Base-by-base conservation (phyloP, 2,329 filamentous ascomycete genomes). In the Dothideomycetidae sp. region DNA sequence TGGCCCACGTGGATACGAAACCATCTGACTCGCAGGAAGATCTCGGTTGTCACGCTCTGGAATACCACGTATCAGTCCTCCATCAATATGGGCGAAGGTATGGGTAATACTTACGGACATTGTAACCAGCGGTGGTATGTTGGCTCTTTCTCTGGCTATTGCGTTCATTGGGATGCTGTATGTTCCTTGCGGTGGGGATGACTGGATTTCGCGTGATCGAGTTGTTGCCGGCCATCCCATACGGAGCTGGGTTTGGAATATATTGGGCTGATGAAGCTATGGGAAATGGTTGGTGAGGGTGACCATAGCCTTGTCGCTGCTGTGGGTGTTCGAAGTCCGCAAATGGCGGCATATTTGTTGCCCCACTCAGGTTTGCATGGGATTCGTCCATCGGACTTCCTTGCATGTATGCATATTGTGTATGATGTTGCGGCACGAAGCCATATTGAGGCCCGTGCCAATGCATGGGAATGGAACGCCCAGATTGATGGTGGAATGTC, bases 1-100 rank as follows among this genome's bases (percentile, higher is more conserved):
- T 3, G 73, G 74, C n/a, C 75, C 75, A 47, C 73, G 66, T 21
- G 71, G 71, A 23, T 48, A 55, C 13, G 50, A 53, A 2, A 53
- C 52, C 7, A 55, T 48, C 3, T 51, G 47, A 9, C 46, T 50
- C 5, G 46, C 29, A 29, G 45, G 44, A 5, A 50, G 48, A 9
- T 30, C 34, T 7, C 45, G 44, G 13, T 44, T 41, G 11, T 42
- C 35, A 23, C 5, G 14, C 2, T 18, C 30, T 33, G 17, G 10
- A 12, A 7, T 5, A 12, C n/a, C n/a, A n/a, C n/a, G n/a, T n/a
- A n/a, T n/a, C n/a, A n/a, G n/a, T n/a, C n/a, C n/a, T n/a, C n/a
- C n/a, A n/a, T n/a, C n/a, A n/a, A n/a, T n/a, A n/a, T n/a, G n/a
- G n/a, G n/a, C n/a, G n/a, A 11, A 12, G 9, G 10, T 3, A 26